Percentiles rank a stretch among this genome's conserved stretches.
Conservation (phyloP, 306 rosid species). For the Vachellia collinsii region DNA sequence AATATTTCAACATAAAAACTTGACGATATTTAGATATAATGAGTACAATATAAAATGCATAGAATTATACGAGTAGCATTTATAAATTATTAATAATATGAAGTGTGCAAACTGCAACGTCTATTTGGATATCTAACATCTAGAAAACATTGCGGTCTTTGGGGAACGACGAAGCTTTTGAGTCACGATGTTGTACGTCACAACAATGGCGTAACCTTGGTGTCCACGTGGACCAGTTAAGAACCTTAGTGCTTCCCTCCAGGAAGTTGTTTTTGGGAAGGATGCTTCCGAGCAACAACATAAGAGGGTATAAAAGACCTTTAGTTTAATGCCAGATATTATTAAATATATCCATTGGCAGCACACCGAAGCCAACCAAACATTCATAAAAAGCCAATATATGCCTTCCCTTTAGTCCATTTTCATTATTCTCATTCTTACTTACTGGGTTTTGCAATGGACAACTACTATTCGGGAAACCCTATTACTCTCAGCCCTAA, state of each 20-base stretch:
- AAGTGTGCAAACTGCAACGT: background rate
- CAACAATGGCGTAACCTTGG: background rate
- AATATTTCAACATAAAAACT: background rate
- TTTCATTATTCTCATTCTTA: background rate
- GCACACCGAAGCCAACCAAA: background rate
- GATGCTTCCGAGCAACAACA: conserved; percentile 33
- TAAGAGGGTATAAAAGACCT: background rate
- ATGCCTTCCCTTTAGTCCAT: background rate
- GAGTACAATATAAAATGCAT: background rate
- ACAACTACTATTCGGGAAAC: conserved; percentile 54
- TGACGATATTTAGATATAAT: background rate
- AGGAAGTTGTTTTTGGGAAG: conserved; percentile 53
- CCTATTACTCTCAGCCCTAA: conserved; percentile 36
- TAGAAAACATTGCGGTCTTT: background rate
- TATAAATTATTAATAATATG: background rate
- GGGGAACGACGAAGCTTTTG: no score
- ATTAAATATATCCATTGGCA: conserved; percentile 25
- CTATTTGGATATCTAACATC: background rate
- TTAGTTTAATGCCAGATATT: background rate
- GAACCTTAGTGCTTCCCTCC: conserved; percentile 6
- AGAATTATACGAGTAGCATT: background rate
- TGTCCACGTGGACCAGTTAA: conserved; percentile 13
- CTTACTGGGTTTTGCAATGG: conserved; percentile 35
- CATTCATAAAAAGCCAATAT: conserved; percentile 16
- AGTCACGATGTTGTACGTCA: background rate